Evolutionary conservation across 1,284 basidiomycete genomes (phyloP).

Genomic region (Fomitopsis schrenkii): DNA sequence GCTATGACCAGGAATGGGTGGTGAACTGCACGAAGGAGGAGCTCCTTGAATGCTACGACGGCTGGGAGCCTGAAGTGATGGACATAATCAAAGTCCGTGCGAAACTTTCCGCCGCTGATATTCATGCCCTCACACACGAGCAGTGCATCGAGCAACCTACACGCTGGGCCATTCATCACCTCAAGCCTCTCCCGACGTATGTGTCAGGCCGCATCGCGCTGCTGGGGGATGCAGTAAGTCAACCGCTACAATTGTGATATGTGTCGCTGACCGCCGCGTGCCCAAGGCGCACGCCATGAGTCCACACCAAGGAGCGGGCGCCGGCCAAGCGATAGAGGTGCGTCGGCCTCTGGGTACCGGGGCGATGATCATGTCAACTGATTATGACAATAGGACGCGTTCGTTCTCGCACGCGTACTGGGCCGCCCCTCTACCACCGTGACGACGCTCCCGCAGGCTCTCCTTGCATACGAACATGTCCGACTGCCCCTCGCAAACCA

Average conservation of each 20-base stretch:
- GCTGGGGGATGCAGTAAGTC: conserved; percentile 26
- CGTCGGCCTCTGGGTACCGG: too few relatives aligned
- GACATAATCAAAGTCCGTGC: conserved; percentile 24
- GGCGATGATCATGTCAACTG: neutral
- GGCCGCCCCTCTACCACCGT: conserved; percentile 38
- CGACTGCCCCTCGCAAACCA: conserved; percentile 40
- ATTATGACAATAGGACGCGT: conserved; percentile 40
- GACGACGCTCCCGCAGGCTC: conserved; percentile 33
- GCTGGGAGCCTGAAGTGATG: conserved; percentile 30
- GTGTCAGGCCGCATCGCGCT: conserved; percentile 19
- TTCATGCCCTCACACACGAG: neutral
- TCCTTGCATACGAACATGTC: conserved; percentile 42
- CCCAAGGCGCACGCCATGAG: conserved; percentile 31
- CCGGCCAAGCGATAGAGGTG: conserved; percentile 33
- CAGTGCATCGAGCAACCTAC: conserved; percentile 27
- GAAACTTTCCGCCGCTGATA: neutral
- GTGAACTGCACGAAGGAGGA: conserved; percentile 21
- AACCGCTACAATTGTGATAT: neutral
- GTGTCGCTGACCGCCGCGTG: neutral
- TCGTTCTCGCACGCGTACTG: conserved; percentile 43
- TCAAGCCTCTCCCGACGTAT: conserved; percentile 16
- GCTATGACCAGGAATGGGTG: conserved; percentile 26
- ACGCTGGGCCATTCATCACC: conserved; percentile 31
- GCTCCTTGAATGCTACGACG: conserved; percentile 20
- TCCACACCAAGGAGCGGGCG: conserved; percentile 31